phyloP scores from a whole-genome alignment of 2,329 filamentous ascomycete species.

The Paracoccidioides brasiliensis region DNA sequence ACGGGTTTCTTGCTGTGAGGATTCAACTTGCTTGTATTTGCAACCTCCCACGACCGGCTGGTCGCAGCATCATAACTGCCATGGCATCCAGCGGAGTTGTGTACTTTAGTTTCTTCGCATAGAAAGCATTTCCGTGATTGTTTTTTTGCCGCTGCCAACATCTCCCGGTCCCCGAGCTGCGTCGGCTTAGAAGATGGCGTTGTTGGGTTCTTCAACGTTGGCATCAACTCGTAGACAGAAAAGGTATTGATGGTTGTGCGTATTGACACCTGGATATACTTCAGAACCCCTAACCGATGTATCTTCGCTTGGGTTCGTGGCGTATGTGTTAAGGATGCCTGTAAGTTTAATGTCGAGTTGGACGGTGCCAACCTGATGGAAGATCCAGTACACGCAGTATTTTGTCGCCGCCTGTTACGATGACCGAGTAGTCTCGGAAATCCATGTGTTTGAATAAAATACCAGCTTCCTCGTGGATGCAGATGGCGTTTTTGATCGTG shows the following conservation, averaged over 20 bases:
- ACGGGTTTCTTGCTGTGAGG: slow-evolving; percentile 74
- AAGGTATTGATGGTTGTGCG: slow-evolving; percentile 90
- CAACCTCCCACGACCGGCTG: slow-evolving; percentile 79
- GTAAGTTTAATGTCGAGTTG: slow-evolving; percentile 87
- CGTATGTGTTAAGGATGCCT: slow-evolving; percentile 84
- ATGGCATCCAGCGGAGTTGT: slow-evolving; percentile 53
- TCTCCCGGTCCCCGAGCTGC: slow-evolving; percentile 56
- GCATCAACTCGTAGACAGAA: slow-evolving; percentile 84
- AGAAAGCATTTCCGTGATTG: slow-evolving; percentile 82
- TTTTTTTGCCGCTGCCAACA: slow-evolving; percentile 71
- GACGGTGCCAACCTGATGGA: slow-evolving; percentile 83
- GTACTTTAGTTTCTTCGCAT: slow-evolving; percentile 69
- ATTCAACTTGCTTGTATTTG: slow-evolving; percentile 72
- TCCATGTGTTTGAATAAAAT: slow-evolving; percentile 92
- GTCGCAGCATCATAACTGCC: slow-evolving; percentile 68
- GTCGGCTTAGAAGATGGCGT: slow-evolving; percentile 76
- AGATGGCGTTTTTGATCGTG: slow-evolving; percentile 85
- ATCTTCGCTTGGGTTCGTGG: slow-evolving; percentile 67
- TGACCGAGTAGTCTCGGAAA: slow-evolving; percentile 77
- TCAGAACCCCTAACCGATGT: slow-evolving; percentile 80
- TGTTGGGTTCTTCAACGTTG: slow-evolving; percentile 72
- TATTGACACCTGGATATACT: slow-evolving; percentile 82
- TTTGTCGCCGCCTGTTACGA: slow-evolving; percentile 81
- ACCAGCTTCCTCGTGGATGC: slow-evolving; percentile 86
- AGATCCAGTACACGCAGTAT: slow-evolving; percentile 78